Evolutionary conservation across 345 rosid genomes (phyloP), one percentile per base, ranked within the genome.

Genomic region (Populus davidiana): DNA sequence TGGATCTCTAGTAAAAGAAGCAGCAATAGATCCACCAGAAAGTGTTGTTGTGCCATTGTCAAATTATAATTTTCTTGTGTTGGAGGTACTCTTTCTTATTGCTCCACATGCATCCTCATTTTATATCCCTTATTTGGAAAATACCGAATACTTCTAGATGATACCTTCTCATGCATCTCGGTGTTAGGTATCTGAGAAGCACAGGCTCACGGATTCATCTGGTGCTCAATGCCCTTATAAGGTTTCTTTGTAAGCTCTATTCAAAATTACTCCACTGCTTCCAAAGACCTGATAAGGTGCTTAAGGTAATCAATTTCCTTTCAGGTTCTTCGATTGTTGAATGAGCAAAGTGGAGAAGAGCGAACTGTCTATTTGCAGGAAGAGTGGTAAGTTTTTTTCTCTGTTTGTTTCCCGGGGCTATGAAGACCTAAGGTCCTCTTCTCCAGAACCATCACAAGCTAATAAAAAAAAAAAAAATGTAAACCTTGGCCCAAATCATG

Each of bases 241-340:
- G 99, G 99, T 96, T 44, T 70, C 20, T 67, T 77, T 67, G 29
- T 39, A 41, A 69, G 78, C 78, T 68, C 54, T 44, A 43, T 36
- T 68, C 62, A 77, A 59, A 69, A 12, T 35, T n/a, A 44, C 35
- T 39, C 65, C 31, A 70, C 76, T 74, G 41, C 54, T 75, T 64
- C 70, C 31, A 47, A 64, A 31, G 52, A 59, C 47, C 62, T 29
- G 68, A 8, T 54, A 67, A 74, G 27, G 41, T 59, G 75, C 62
- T 82, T 43, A 86, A 78, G 61, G 29, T 33, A 29, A 29, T 35
- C 8, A 64, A 61, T 74, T 86, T 41, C 73, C 73, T 87, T 83
- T 76, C 89, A 96, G 99, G 98, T 88, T 83, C 94, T 96, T 87
- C 95, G 96, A 77, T 75, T 96, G 80, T 85, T 96, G 84, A 88